phyloP scores from a whole-genome alignment of 345 rosid species.

The Cardamine occulta region DNA sequence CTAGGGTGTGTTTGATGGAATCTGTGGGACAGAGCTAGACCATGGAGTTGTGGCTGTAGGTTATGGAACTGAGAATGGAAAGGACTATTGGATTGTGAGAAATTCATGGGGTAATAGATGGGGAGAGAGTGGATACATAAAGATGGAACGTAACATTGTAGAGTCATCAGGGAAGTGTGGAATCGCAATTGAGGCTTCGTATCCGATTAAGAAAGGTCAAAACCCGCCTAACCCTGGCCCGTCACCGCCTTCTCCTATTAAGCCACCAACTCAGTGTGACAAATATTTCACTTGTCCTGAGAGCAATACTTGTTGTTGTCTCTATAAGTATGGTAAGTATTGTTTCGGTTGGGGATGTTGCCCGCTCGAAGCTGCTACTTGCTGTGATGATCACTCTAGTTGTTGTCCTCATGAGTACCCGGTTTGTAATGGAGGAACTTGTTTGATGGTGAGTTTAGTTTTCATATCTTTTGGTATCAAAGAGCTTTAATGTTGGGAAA shows the following conservation, averaged over 20 bases:
- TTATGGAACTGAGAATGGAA: slow-evolving; percentile 78
- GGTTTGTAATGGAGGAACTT: slow-evolving; percentile 66
- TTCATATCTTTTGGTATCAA: neutral
- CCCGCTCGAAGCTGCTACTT: slow-evolving; percentile 82
- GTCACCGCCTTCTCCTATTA: slow-evolving; percentile 84
- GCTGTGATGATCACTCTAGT: slow-evolving; percentile 79
- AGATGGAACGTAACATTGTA: slow-evolving; percentile 63
- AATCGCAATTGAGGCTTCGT: slow-evolving; percentile 82
- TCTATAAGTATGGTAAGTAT: slow-evolving; percentile 56
- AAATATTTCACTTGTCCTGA: slow-evolving; percentile 65
- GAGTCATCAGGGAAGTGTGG: slow-evolving; percentile 75
- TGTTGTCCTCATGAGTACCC: slow-evolving; percentile 95
- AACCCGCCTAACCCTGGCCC: slow-evolving; percentile 99
- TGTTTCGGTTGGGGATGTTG: slow-evolving; percentile 98
- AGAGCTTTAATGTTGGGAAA: neutral
- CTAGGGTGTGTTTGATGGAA: slow-evolving; percentile 81
- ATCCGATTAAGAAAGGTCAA: slow-evolving; percentile 75
- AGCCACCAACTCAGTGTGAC: slow-evolving; percentile 78
- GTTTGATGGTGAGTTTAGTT: slow-evolving; percentile 59
- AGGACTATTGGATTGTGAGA: slow-evolving; percentile 79
- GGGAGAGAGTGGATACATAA: slow-evolving; percentile 88
- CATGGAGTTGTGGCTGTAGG: slow-evolving; percentile 94
- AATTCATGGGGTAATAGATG: slow-evolving; percentile 86
- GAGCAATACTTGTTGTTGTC: slow-evolving; percentile 88
- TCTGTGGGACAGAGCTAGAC: slow-evolving; percentile 76